Conservation (phyloP, 148 eudicot genomes). For the Oxyria digyna region DNA sequence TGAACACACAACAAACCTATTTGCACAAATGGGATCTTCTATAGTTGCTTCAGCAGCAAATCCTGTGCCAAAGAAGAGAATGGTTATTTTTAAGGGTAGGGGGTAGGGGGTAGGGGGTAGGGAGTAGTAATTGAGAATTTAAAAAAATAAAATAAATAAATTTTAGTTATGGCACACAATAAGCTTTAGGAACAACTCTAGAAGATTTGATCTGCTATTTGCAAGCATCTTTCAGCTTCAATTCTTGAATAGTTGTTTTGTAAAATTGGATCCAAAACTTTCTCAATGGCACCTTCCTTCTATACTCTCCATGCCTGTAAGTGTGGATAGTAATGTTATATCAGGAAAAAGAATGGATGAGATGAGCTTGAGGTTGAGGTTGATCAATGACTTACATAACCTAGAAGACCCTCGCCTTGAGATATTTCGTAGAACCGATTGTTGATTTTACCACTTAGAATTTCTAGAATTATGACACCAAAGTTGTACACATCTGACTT, state of each 20-base stretch:
- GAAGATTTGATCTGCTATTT: too few species aligned
- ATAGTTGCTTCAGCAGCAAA: too few species aligned
- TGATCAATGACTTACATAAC: not conserved
- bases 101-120: too few species aligned
- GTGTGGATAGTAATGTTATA: not conserved
- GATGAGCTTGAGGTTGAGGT: not conserved
- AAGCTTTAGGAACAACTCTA: too few species aligned
- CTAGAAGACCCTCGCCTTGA: not conserved
- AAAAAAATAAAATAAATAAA: too few species aligned
- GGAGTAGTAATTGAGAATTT: too few species aligned
- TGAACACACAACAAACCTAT: constrained; percentile 1
- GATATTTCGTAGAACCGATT: not conserved
- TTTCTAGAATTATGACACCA: constrained; percentile 1
- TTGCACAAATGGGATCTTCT: too few species aligned
- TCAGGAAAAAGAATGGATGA: not conserved
- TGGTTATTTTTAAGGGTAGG: too few species aligned
- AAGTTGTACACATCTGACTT: not conserved
- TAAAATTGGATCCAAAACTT: not conserved
- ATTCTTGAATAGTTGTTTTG: not conserved
- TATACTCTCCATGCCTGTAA: not conserved
- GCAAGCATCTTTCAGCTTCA: not conserved
- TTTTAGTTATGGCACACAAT: too few species aligned
- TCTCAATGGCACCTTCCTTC: not conserved
- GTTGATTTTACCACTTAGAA: not conserved
- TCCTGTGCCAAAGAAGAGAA: too few species aligned